Evolutionary conservation across 345 rosid genomes (phyloP).

Genomic region (Eucalyptus polybractea): DNA sequence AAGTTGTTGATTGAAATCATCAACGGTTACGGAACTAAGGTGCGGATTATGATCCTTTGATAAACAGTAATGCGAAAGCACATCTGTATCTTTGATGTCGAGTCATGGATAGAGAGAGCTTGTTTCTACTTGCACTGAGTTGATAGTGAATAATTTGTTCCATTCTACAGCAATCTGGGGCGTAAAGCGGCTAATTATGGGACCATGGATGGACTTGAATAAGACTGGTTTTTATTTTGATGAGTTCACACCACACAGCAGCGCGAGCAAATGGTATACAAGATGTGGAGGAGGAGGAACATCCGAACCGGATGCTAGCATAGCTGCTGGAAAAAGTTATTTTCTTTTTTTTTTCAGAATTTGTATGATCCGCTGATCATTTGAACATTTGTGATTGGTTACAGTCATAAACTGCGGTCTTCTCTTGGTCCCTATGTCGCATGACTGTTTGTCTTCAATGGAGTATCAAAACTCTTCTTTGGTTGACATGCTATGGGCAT

Average conservation of each 20-base stretch:
- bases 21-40: constrained; percentile 46
- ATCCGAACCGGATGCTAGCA: background rate
- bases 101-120: background rate
- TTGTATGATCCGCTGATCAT: background rate
- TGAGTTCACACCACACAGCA: background rate
- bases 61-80: background rate
- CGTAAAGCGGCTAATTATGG: background rate
- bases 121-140: background rate
- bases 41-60: background rate
- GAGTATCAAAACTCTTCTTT: background rate
- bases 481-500: background rate
- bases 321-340: background rate
- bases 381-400: background rate
- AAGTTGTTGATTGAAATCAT: constrained; percentile 50
- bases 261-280: background rate
- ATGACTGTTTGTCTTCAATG: background rate
- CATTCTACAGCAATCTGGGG: background rate
- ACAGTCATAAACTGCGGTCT: background rate
- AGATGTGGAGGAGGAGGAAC: background rate
- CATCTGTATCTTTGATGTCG: background rate
- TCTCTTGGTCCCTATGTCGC: background rate
- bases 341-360: background rate
- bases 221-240: background rate
- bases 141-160: background rate
- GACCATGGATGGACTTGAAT: background rate